These are phyloP conservation scores for Fusarium buharicum DNA, from an alignment of 2,329 filamentous ascomycete species.

Conservation along the genomic window DNA sequence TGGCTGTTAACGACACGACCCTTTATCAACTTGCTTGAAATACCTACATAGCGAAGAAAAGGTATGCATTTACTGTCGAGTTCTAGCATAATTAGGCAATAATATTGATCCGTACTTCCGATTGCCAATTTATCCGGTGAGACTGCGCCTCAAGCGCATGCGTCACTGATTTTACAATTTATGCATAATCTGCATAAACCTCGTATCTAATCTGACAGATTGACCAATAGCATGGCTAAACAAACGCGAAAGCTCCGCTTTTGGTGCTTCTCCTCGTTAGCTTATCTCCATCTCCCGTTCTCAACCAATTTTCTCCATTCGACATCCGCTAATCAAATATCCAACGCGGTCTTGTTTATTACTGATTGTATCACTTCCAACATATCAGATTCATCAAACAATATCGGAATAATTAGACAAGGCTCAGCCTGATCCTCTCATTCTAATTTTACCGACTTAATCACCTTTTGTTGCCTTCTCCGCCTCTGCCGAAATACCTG, in stretches of 20 bases:
- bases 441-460: conserved; percentile 7
- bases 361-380: background rate
- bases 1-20: too few relatives aligned
- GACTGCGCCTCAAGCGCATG: background rate
- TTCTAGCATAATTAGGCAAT: too few relatives aligned
- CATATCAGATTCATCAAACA: background rate
- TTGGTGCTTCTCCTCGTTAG: conserved; percentile 7
- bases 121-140: background rate
- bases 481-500: conserved; percentile 5
- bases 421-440: conserved; percentile 4
- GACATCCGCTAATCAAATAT: background rate
- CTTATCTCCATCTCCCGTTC: conserved; percentile 6
- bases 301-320: conserved; percentile 2
- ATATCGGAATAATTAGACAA: background rate
- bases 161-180: conserved; percentile 2
- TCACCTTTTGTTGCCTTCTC: background rate
- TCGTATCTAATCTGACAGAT: conserved; percentile 5
- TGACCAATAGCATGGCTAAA: background rate
- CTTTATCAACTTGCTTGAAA: too few relatives aligned
- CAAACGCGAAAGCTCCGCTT: background rate
- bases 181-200: background rate
- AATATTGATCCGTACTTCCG: too few relatives aligned
- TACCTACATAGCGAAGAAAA: too few relatives aligned
- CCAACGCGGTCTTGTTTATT: background rate
- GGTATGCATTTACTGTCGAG: too few relatives aligned